Base-by-base conservation (phyloP, 257 asterid genomes). In the Eucommia ulmoides region DNA sequence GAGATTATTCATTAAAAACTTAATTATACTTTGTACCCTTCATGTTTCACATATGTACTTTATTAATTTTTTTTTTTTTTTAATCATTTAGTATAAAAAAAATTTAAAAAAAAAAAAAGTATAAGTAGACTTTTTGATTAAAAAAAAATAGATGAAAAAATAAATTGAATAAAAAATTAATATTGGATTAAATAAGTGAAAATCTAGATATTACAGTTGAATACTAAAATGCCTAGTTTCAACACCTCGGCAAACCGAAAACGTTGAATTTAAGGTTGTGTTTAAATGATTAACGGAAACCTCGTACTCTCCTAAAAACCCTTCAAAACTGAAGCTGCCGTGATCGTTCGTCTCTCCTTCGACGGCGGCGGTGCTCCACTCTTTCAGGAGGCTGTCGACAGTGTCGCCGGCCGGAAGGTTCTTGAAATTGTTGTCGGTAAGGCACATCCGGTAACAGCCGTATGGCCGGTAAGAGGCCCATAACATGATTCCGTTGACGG, bases 391-490 rank as follows among this genome's bases (percentile, higher is more conserved):
- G 1, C 22, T 24, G 51, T 76, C 88, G 0, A 82, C 77, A 7
- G 47, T 58, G 21, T 64, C 67, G 1, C 93, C 93, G 8, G 80
- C 60, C 3, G 82, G 84, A 0, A 78, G 70, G 51, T 81, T 75
- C 0, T 33, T 61, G 21, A 81, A 60, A 24, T 52, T 9, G 55
- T 56, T 38, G 25, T 81, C 78, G 0, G 80, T 78, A 6, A 81
- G 53, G 54, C 88, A 81, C 82, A 78, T 75, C 41, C 59, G 63
- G 46, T 70, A 75, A 65, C 88, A 75, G 16, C 82, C 82, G 0
- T 62, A 57, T 44, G 62, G 54, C 51, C 60, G 51, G 8, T 68
- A 41, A 20, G 86, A 79, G 19, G 73, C 51, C 86, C 86, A 78
- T 2, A 78, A 24, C 67, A 78, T 72, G 44, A 78, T 74, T 51